phyloP scores from a whole-genome alignment of 495 filamentous ascomycete genomes.

The Talaromyces trachyspermus region DNA sequence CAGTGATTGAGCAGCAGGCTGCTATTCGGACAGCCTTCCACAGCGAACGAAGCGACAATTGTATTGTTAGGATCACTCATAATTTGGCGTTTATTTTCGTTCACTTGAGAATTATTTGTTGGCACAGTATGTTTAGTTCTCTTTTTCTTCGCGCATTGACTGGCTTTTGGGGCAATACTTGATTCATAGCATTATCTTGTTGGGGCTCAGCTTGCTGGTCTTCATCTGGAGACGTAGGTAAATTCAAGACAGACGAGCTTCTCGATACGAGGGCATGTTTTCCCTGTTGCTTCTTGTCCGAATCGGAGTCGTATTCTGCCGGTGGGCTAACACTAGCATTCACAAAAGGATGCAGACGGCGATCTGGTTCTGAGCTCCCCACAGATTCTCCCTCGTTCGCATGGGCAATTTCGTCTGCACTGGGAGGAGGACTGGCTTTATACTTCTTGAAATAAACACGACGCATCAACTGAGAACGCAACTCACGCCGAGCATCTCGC shows the following conservation, averaged over 20 bases:
- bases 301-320: not conserved
- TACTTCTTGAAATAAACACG: conserved; percentile 7
- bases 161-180: too few relatives aligned
- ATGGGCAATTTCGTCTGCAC: not conserved
- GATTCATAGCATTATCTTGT: too few relatives aligned
- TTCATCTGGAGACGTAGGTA: too few relatives aligned
- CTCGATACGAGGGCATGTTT: too few relatives aligned
- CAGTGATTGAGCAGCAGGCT: conserved; percentile 1
- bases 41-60: not conserved
- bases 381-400: not conserved
- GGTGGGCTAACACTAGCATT: not conserved
- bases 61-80: not conserved
- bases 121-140: too few relatives aligned
- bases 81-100: too few relatives aligned
- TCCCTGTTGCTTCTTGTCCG: not conserved
- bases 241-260: too few relatives aligned
- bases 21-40: not conserved
- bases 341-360: not conserved
- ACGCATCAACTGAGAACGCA: conserved; percentile 9
- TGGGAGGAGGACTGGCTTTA: not conserved
- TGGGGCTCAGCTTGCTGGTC: too few relatives aligned
- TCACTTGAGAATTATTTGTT: too few relatives aligned
- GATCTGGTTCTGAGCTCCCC: not conserved
- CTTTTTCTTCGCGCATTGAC: too few relatives aligned
- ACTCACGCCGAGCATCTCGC: conserved; percentile 7